These are phyloP conservation scores for Thalassiosira gravida DNA, from an alignment of 352 stramenopile genomes.

Conservation along the genomic window DNA sequence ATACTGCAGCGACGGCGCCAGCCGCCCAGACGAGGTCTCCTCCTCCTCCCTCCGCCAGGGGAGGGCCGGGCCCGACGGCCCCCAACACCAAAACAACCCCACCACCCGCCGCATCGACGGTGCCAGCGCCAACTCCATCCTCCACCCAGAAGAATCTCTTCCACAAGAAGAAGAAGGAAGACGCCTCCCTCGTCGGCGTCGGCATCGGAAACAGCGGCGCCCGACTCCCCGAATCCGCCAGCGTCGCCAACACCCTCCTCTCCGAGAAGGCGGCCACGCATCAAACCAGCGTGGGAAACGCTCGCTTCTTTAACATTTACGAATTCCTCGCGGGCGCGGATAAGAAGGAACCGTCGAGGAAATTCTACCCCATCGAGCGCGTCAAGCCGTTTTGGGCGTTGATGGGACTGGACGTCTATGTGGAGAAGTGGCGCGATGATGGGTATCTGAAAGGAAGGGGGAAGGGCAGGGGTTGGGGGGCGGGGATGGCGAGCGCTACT, in stretches of 20 bases:
- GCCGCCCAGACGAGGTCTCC: too few species aligned
- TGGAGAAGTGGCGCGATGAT: constrained; percentile 42
- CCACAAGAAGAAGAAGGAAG: too few species aligned
- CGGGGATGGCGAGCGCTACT: background rate
- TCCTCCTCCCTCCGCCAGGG: too few species aligned
- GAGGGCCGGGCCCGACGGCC: too few species aligned
- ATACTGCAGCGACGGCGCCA: too few species aligned
- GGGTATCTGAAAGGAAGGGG: background rate
- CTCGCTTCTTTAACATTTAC: constrained; percentile 81
- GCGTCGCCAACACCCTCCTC: too few species aligned
- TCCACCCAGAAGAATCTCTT: too few species aligned
- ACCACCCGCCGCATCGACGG: too few species aligned
- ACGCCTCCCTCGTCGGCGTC: constrained; percentile 8
- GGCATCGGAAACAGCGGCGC: constrained; percentile 16
- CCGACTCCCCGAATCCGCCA: constrained; percentile 11
- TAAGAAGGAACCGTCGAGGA: constrained; percentile 74
- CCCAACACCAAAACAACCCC: too few species aligned
- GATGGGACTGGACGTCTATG: constrained; percentile 83
- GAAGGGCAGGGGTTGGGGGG: background rate
- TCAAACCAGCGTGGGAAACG: constrained; percentile 28
- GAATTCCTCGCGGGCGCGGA: constrained; percentile 79
- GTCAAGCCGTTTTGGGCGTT: constrained; percentile 84
- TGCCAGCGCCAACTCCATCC: too few species aligned
- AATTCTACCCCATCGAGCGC: constrained; percentile 84
- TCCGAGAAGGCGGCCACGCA: too few species aligned